These are phyloP conservation scores for Symbiodinium pilosum DNA, from an alignment of 73 alveolate species.

Conservation along the genomic window DNA sequence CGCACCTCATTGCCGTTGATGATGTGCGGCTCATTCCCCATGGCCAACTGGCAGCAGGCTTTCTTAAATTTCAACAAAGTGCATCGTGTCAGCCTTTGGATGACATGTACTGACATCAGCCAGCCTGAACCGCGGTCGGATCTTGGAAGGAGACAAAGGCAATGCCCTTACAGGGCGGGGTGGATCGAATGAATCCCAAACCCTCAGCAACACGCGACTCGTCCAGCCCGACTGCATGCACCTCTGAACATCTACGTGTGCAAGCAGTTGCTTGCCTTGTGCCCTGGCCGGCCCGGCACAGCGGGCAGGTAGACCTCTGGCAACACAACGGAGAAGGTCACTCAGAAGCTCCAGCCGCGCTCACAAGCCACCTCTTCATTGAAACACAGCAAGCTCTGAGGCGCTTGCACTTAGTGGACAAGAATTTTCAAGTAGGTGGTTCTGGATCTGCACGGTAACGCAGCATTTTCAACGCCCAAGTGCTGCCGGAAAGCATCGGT, in stretches of 20 bases:
- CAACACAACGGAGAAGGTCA: background rate
- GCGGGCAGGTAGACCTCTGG: conserved; percentile 69
- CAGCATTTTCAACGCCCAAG: background rate
- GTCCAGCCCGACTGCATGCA: too few relatives aligned
- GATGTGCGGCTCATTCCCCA: conserved; percentile 13
- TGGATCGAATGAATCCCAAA: too few relatives aligned
- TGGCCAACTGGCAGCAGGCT: conserved; percentile 15
- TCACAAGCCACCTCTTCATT: background rate
- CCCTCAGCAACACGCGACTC: too few relatives aligned
- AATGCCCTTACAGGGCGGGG: conserved; percentile 15
- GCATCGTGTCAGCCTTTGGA: background rate
- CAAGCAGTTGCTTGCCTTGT: too few relatives aligned
- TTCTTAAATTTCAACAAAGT: background rate
- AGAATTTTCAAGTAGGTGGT: background rate
- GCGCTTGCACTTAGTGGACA: background rate
- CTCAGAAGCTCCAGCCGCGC: background rate
- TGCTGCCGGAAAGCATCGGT: conserved; percentile 13
- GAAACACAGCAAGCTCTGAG: background rate
- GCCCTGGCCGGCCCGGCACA: conserved; percentile 69
- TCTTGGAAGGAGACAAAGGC: conserved; percentile 59
- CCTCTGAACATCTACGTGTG: too few relatives aligned
- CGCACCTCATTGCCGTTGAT: conserved; percentile 46
- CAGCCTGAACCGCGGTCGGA: conserved; percentile 11
- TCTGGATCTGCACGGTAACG: background rate
- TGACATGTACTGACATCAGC: background rate